Conservation (phyloP, 106 monocot species). For the Phalaenopsis aphrodite region DNA sequence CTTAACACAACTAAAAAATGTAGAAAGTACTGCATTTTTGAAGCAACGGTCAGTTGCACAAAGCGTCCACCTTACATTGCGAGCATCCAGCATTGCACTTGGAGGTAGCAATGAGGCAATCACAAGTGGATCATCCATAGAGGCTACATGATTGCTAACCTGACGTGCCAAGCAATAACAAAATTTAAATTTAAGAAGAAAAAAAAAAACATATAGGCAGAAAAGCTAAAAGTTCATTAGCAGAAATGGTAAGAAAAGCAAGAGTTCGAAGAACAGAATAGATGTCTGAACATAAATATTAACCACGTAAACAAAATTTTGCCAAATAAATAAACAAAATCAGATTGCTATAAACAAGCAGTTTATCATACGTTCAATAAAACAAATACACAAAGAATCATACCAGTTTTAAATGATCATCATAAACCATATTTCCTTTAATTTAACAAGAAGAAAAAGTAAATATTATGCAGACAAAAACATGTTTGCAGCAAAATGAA, state of each 20-base stretch:
- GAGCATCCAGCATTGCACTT: constrained; percentile 64
- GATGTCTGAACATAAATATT: background rate
- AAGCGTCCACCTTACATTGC: constrained; percentile 79
- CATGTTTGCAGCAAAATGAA: background rate
- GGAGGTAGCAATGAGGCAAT: constrained; percentile 82
- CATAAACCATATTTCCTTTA: background rate
- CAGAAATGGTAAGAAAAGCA: background rate
- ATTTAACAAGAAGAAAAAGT: background rate
- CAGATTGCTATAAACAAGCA: background rate
- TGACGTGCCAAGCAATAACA: constrained; percentile 9
- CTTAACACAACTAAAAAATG: constrained; percentile 79
- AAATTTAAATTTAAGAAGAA: background rate
- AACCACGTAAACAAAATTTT: background rate
- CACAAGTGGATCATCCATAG: constrained; percentile 89
- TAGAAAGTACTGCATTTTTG: constrained; percentile 52
- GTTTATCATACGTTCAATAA: background rate
- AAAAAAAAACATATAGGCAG: background rate
- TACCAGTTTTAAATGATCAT: background rate
- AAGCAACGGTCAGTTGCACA: constrained; percentile 92
- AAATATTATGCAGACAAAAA: background rate
- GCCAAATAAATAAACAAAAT: background rate
- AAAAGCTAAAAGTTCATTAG: background rate
- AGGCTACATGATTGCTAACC: constrained; percentile 95
- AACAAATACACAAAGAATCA: background rate
- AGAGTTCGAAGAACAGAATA: background rate